These are phyloP conservation scores for Fusarium sp. DNA, from an alignment of 2,329 filamentous ascomycete species.

Conservation along the genomic window DNA sequence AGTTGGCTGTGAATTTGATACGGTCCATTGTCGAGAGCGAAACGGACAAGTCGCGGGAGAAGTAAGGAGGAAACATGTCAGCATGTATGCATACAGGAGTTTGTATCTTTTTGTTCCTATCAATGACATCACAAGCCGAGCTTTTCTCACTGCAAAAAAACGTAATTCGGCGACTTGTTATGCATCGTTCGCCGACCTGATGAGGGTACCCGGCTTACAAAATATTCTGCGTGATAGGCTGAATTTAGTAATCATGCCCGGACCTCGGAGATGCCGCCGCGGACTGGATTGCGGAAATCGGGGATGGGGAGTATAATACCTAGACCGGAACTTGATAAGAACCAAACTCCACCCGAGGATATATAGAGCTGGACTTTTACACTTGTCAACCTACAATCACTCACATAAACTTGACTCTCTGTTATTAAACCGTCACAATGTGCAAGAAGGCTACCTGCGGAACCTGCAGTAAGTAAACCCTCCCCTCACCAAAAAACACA, in stretches of 20 bases:
- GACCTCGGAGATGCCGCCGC: not conserved
- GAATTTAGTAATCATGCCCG: not conserved
- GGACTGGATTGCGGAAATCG: not conserved
- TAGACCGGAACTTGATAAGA: not conserved
- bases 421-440: conserved; percentile 56
- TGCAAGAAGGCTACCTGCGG: conserved; percentile 73
- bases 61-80: not conserved
- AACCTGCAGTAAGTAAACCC: conserved; percentile 67
- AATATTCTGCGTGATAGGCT: not conserved
- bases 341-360: conserved; percentile 11
- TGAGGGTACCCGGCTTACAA: not conserved
- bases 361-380: conserved; percentile 3
- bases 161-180: not conserved
- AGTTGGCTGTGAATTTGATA: conserved; percentile 66
- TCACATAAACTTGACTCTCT: not conserved
- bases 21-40: conserved; percentile 67
- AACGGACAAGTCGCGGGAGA: conserved; percentile 34
- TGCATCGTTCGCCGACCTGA: not conserved
- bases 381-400: not conserved
- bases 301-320: not conserved
- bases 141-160: not conserved
- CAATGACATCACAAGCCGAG: conserved; percentile 18
- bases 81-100: not conserved
- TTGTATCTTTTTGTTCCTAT: not conserved
- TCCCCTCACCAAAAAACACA: not conserved